These are phyloP conservation scores for Blastocystis sp. DNA, from an alignment of 352 stramenopile species.

Conservation along the genomic window DNA sequence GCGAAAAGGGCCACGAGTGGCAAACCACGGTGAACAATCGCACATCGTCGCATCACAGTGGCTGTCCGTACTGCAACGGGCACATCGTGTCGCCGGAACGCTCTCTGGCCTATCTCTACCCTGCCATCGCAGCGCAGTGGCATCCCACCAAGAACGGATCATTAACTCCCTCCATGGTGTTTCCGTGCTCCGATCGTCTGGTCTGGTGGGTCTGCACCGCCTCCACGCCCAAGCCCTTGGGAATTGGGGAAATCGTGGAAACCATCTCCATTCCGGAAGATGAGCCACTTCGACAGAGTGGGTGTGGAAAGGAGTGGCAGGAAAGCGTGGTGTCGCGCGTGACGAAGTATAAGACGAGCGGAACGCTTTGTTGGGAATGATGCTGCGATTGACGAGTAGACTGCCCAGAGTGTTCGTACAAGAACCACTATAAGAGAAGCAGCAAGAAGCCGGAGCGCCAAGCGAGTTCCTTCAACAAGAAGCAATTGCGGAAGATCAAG, in stretches of 20 bases:
- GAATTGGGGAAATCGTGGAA: neutral
- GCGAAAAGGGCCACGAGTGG: conserved; percentile 67
- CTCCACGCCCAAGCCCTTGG: neutral
- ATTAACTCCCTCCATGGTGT: conserved; percentile 39
- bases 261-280: neutral
- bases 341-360: conserved; percentile 34
- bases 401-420: conserved; percentile 32
- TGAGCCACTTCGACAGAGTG: neutral
- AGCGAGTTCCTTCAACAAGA: neutral
- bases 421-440: neutral
- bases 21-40: conserved; percentile 63
- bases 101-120: conserved; percentile 61
- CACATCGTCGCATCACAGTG: conserved; percentile 60
- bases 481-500: conserved; percentile 36
- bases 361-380: neutral
- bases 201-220: conserved; percentile 65
- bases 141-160: conserved; percentile 63
- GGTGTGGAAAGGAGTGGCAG: conserved; percentile 50
- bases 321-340: conserved; percentile 36
- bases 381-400: neutral
- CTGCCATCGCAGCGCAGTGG: conserved; percentile 52
- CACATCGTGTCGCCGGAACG: conserved; percentile 20
- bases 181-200: conserved; percentile 37
- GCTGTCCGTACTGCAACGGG: conserved; percentile 50
- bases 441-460: neutral